phyloP scores from a whole-genome alignment of 192 early-diverging fungal species.

The Obelidium mucronatum region DNA sequence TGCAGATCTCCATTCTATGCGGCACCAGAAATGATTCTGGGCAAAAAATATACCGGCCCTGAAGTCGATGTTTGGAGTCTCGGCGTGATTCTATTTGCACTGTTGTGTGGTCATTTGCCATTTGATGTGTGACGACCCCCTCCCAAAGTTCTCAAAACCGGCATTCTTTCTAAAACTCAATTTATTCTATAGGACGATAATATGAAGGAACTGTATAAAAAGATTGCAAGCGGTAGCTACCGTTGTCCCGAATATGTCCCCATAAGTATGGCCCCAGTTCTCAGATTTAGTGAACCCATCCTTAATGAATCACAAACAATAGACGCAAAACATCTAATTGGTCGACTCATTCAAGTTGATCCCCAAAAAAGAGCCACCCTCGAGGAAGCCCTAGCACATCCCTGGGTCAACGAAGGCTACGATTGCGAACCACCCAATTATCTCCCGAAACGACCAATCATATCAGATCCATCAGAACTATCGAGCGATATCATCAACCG shows the following conservation, averaged over 20 bases:
- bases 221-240: conserved; percentile 76
- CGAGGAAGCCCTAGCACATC: conserved; percentile 71
- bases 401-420: conserved; percentile 83
- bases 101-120: conserved; percentile 84
- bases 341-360: conserved; percentile 76
- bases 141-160: neutral
- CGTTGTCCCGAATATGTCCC: conserved; percentile 64
- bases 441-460: conserved; percentile 58
- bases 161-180: neutral
- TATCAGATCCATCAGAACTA: conserved; percentile 27
- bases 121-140: conserved; percentile 61
- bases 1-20: conserved; percentile 76
- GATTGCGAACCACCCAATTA: conserved; percentile 68
- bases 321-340: conserved; percentile 67
- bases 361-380: conserved; percentile 73
- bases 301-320: conserved; percentile 73
- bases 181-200: conserved; percentile 62
- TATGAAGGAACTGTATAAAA: conserved; percentile 83
- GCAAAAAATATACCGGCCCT: conserved; percentile 81
- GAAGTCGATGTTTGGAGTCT: conserved; percentile 91
- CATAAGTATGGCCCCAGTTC: conserved; percentile 75
- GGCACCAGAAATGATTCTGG: conserved; percentile 85
- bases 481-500: conserved; percentile 49
- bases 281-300: conserved; percentile 82
- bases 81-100: conserved; percentile 82